phyloP scores from a whole-genome alignment of 179 eudicot genomes.

The Beta lomatogona region DNA sequence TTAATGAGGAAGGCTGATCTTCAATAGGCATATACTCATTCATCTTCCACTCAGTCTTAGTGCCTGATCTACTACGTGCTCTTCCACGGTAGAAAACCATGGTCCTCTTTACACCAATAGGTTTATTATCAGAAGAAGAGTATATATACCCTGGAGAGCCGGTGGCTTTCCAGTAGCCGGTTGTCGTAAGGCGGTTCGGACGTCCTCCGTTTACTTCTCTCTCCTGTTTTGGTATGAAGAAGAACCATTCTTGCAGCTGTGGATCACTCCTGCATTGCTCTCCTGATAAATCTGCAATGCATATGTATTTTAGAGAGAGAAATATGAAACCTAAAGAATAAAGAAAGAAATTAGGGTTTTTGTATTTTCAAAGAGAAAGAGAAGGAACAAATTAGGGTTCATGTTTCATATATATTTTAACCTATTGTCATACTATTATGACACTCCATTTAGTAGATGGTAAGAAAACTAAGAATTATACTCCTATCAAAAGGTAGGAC shows the following conservation, averaged over 20 bases:
- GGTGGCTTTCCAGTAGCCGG: constrained; percentile 73
- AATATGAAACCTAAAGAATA: neutral
- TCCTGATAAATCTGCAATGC: constrained; percentile 14
- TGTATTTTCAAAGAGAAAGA: neutral
- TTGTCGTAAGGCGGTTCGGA: constrained; percentile 52
- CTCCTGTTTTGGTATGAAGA: constrained; percentile 51
- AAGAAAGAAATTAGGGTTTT: neutral
- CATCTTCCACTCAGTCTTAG: constrained; percentile 34
- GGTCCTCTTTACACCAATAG: constrained; percentile 24
- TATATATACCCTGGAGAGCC: constrained; percentile 49
- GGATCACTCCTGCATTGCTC: constrained; percentile 21
- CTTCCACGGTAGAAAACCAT: constrained; percentile 31
- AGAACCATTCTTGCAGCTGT: constrained; percentile 29
- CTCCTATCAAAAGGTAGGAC: too few relatives aligned
- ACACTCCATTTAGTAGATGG: neutral
- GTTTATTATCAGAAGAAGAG: constrained; percentile 8
- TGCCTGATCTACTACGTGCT: constrained; percentile 11
- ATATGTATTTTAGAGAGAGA: neutral
- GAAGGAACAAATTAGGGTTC: neutral
- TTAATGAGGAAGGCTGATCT: neutral
- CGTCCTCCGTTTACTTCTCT: constrained; percentile 61
- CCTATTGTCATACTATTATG: neutral
- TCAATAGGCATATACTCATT: constrained; percentile 25
- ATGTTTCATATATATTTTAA: too few relatives aligned
- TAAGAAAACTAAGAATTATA: neutral